A percentile compares a stretch with the other conserved stretches of the same genome.
phyloP scores from a whole-genome alignment of 805 yeast species.

The Wickerhamiella parazyma region DNA sequence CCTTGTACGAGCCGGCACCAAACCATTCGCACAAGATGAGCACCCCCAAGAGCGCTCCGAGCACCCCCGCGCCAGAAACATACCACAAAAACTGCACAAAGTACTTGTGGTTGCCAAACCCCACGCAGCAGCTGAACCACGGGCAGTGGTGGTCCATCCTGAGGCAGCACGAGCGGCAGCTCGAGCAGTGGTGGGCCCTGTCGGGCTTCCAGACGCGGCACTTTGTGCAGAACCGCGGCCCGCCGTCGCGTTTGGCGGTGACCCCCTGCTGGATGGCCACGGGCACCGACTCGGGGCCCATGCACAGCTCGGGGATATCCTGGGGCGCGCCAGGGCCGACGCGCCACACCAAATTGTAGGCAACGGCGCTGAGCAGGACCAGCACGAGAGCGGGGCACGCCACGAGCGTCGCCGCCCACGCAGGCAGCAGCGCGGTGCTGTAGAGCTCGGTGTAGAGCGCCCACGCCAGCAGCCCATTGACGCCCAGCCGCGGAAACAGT shows the following conservation, averaged over 20 bases:
- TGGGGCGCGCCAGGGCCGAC: constrained; percentile 27
- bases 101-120: constrained; percentile 64
- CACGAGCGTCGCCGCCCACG: neutral
- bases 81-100: constrained; percentile 62
- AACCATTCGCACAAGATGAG: constrained; percentile 15
- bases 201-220: constrained; percentile 34
- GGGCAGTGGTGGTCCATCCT: constrained; percentile 65
- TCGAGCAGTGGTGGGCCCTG: constrained; percentile 31
- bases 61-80: constrained; percentile 30
- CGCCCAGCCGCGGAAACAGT: constrained; percentile 24
- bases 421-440: neutral
- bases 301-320: constrained; percentile 17
- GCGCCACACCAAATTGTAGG: constrained; percentile 18
- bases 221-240: constrained; percentile 28
- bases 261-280: constrained; percentile 20
- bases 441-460: constrained; percentile 18
- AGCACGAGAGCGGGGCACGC: constrained; percentile 4
- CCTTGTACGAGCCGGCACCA: constrained; percentile 15
- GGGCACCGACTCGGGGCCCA: constrained; percentile 22
- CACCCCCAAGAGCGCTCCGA: constrained; percentile 31
- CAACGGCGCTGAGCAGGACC: constrained; percentile 13
- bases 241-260: constrained; percentile 31
- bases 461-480: constrained; percentile 24
- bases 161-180: constrained; percentile 28
- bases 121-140: constrained; percentile 86